phyloP scores from a whole-genome alignment of 2,329 filamentous ascomycete species.

The Hansfordia pulvinata region DNA sequence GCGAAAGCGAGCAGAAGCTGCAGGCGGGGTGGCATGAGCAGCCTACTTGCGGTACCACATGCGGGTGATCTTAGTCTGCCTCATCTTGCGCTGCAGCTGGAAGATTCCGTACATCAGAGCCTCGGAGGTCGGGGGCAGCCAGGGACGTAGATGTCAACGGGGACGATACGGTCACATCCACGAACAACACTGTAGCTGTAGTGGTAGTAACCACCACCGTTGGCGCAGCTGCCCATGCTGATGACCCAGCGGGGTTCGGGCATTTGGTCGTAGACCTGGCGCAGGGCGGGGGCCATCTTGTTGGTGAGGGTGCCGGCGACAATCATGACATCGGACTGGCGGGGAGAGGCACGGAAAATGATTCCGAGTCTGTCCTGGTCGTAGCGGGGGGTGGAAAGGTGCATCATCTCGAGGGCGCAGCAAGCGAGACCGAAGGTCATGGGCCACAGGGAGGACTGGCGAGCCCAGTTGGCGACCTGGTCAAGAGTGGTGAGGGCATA shows the following conservation, averaged over 20 bases:
- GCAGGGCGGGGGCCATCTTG: slow-evolving; percentile 86
- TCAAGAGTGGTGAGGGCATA: slow-evolving; percentile 74
- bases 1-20: no score
- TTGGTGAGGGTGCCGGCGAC: slow-evolving; percentile 87
- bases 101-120: slow-evolving; percentile 60
- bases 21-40: no score
- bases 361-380: slow-evolving; percentile 81
- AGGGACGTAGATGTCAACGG: slow-evolving; percentile 69
- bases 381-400: slow-evolving; percentile 75
- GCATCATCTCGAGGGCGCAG: slow-evolving; percentile 90
- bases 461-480: slow-evolving; percentile 69
- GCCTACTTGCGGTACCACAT: slow-evolving; percentile 45
- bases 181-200: slow-evolving; percentile 70
- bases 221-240: slow-evolving; percentile 75
- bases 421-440: slow-evolving; percentile 82
- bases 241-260: slow-evolving; percentile 78
- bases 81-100: slow-evolving; percentile 66
- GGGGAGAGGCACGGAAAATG: slow-evolving; percentile 79
- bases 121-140: slow-evolving; percentile 54
- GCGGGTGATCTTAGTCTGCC: slow-evolving; percentile 38
- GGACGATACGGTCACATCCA: slow-evolving; percentile 64
- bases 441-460: slow-evolving; percentile 76
- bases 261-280: slow-evolving; percentile 94
- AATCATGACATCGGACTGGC: slow-evolving; percentile 87
- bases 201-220: slow-evolving; percentile 78